Conservation (phyloP, 805 yeast genomes). For the Dipodascopsis tothii region DNA sequence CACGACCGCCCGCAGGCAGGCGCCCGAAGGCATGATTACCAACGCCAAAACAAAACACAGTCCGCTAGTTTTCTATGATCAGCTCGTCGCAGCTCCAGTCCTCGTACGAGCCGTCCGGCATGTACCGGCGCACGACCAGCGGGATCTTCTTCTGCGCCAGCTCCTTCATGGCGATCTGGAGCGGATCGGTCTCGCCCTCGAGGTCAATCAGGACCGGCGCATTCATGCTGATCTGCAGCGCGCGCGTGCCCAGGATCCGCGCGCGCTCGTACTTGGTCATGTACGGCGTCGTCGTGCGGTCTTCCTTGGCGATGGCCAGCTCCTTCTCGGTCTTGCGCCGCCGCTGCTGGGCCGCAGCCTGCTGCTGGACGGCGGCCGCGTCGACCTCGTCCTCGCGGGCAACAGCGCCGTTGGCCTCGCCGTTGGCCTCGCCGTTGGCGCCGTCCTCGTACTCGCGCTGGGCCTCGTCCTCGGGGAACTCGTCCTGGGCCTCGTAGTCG, state of each 20-base stretch:
- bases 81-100: constrained; percentile 99
- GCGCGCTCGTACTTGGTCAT: constrained; percentile 99
- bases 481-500: constrained; percentile 61
- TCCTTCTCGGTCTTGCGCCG: constrained; percentile 63
- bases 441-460: constrained; percentile 33
- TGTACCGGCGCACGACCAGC: constrained; percentile 84
- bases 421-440: constrained; percentile 34
- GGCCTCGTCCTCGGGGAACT: constrained; percentile 40
- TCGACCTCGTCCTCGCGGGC: constrained; percentile 45
- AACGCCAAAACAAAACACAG: background rate
- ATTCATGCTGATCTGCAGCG: constrained; percentile 93
- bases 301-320: constrained; percentile 79
- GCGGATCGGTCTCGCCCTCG: constrained; percentile 98
- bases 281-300: constrained; percentile 92
- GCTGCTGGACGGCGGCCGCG: constrained; percentile 65
- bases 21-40: too few relatives aligned
- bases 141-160: constrained; percentile 92
- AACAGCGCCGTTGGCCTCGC: constrained; percentile 31
- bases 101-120: constrained; percentile 85
- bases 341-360: constrained; percentile 27
- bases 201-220: constrained; percentile 97
- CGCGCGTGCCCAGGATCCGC: constrained; percentile 93
- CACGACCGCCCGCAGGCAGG: too few relatives aligned
- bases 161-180: constrained; percentile 96
- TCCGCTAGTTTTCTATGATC: constrained; percentile 63